Evolutionary conservation across 169 alveolate genomes (phyloP).

Genomic region (Neospora caninum): DNA sequence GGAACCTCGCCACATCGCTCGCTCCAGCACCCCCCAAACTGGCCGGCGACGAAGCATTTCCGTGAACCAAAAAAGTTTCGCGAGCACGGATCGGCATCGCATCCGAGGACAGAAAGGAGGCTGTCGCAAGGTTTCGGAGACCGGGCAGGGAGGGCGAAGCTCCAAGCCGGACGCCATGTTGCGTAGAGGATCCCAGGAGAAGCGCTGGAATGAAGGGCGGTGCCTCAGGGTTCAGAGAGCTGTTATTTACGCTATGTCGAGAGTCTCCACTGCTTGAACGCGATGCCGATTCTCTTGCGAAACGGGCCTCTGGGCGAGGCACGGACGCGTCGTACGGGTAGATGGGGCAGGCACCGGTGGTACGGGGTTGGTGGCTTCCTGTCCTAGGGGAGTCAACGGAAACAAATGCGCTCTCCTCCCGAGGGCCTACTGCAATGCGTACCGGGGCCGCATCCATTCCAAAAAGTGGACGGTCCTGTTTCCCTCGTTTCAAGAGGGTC

Average conservation of each 20-base stretch:
- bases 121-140: too few relatives aligned
- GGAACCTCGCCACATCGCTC: background rate
- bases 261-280: background rate
- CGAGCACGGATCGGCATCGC: background rate
- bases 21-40: background rate
- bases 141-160: background rate
- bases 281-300: background rate
- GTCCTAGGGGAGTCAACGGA: background rate
- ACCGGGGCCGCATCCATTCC: background rate
- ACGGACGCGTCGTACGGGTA: background rate
- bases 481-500: background rate
- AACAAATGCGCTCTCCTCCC: background rate
- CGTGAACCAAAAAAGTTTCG: too few relatives aligned
- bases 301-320: background rate
- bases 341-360: too few relatives aligned
- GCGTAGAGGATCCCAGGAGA: background rate
- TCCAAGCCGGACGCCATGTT: background rate
- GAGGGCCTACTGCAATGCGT: background rate
- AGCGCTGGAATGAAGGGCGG: background rate
- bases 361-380: too few relatives aligned
- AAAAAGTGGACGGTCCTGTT: background rate
- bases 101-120: background rate
- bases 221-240: slow-evolving; percentile 15
- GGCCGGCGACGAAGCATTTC: background rate
- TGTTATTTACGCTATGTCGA: background rate